Conservation (phyloP, 2,329 filamentous ascomycete genomes). For the Aspergillus tamarii region DNA sequence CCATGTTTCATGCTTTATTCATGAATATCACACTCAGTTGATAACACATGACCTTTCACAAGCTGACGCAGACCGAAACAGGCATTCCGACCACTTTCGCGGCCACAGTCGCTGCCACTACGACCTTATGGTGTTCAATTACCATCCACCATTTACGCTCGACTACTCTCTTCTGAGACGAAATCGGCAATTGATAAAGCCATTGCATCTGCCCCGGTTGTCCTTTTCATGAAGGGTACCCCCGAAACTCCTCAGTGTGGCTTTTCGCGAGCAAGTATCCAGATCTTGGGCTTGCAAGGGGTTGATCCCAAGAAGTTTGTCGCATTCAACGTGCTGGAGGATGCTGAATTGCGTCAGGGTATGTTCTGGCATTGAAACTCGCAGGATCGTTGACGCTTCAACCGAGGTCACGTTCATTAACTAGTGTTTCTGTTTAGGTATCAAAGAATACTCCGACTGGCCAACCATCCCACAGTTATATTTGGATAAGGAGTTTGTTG, state of each 20-base stretch:
- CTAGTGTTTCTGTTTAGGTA: constrained; percentile 60
- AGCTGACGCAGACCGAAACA: constrained; percentile 13
- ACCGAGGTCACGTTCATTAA: constrained; percentile 7
- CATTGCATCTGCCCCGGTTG: constrained; percentile 83
- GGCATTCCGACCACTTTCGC: constrained; percentile 36
- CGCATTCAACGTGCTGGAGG: constrained; percentile 97
- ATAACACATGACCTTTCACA: neutral
- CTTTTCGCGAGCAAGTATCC: constrained; percentile 91
- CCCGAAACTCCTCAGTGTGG: constrained; percentile 95
- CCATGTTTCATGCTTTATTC: neutral
- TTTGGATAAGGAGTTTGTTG: constrained; percentile 91
- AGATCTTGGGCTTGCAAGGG: constrained; percentile 91
- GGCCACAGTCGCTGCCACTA: constrained; percentile 27
- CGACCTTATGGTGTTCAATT: constrained; percentile 41
- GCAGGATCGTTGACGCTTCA: neutral
- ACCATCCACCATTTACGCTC: constrained; percentile 43
- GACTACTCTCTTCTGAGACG: constrained; percentile 79
- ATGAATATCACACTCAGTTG: neutral
- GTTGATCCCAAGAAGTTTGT: constrained; percentile 95
- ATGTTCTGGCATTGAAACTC: constrained; percentile 29
- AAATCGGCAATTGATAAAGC: constrained; percentile 86
- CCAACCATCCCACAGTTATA: constrained; percentile 98
- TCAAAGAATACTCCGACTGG: constrained; percentile 99
- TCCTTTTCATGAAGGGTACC: constrained; percentile 99
- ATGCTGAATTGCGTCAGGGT: constrained; percentile 83